Conservation (phyloP, 148 eudicot species). For the Rhododendron henanense region DNA sequence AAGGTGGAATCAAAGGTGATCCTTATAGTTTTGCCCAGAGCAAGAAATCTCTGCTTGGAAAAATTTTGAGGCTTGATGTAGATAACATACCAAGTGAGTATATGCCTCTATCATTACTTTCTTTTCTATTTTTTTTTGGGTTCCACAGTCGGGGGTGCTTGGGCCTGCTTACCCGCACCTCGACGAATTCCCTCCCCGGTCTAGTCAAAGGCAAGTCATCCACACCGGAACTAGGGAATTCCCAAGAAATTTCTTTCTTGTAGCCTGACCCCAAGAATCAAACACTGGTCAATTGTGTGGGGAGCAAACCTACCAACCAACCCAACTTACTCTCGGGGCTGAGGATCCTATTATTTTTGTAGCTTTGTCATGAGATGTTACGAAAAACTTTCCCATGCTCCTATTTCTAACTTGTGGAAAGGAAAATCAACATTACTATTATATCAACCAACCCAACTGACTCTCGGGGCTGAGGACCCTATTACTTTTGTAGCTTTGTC, state of each 20-base stretch:
- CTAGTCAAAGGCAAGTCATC: background rate
- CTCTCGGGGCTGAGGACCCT: background rate
- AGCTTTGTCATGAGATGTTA: background rate
- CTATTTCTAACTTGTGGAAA: background rate
- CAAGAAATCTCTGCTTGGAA: conserved; percentile 88
- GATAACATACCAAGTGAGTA: conserved; percentile 72
- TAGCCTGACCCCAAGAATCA: too few relatives aligned
- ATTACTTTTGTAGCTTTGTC: background rate
- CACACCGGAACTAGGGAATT: background rate
- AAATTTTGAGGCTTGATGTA: conserved; percentile 74
- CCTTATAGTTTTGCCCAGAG: conserved; percentile 73
- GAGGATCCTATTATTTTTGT: background rate
- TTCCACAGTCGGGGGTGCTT: background rate
- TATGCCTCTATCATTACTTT: background rate
- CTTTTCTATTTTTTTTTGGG: background rate
- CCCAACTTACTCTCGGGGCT: background rate
- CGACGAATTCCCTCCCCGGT: background rate
- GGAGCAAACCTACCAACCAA: too few relatives aligned
- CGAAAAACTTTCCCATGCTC: background rate
- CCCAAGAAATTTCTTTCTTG: background rate
- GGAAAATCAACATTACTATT: background rate
- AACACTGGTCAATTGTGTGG: too few relatives aligned
- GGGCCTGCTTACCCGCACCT: background rate
- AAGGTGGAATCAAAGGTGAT: conserved; percentile 71
- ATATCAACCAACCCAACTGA: background rate